Conservation (phyloP, 495 filamentous ascomycete species). For the Poronia punctata region DNA sequence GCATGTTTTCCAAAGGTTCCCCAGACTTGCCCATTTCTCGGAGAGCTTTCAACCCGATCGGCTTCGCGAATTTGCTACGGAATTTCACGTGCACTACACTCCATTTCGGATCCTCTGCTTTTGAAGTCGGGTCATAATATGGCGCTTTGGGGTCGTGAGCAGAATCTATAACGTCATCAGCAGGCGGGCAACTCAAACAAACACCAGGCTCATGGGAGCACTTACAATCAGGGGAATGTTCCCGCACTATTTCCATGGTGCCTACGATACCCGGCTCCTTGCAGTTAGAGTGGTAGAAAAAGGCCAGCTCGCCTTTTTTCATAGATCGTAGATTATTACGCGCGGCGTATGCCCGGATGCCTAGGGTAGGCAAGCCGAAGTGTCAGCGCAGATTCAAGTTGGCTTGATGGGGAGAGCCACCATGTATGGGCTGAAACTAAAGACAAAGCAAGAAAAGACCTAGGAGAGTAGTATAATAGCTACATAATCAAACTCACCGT, state of each 20-base stretch:
- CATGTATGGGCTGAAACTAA: conserved; percentile 2
- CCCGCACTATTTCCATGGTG: conserved; percentile 85
- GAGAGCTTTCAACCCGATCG: conserved; percentile 67
- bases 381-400: conserved; percentile 3
- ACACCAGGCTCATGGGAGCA: conserved; percentile 3
- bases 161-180: conserved; percentile 48
- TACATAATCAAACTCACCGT: conserved; percentile 47
- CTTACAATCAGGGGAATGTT: conserved; percentile 72
- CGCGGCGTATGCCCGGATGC: conserved; percentile 49
- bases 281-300: conserved; percentile 97
- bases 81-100: conserved; percentile 82
- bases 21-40: conserved; percentile 54
- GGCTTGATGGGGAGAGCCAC: neutral
- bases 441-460: neutral
- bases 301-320: conserved; percentile 85
- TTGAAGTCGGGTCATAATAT: conserved; percentile 74
- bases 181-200: conserved; percentile 4
- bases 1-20: conserved; percentile 67
- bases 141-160: conserved; percentile 71
- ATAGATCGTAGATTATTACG: conserved; percentile 84
- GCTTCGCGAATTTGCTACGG: conserved; percentile 66
- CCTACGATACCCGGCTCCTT: conserved; percentile 86
- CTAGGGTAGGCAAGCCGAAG: conserved; percentile 23
- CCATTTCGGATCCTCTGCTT: conserved; percentile 79
- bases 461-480: neutral